Evolutionary conservation across 148 eudicot species (phyloP).

Genomic region (Polygonum maritimum): DNA sequence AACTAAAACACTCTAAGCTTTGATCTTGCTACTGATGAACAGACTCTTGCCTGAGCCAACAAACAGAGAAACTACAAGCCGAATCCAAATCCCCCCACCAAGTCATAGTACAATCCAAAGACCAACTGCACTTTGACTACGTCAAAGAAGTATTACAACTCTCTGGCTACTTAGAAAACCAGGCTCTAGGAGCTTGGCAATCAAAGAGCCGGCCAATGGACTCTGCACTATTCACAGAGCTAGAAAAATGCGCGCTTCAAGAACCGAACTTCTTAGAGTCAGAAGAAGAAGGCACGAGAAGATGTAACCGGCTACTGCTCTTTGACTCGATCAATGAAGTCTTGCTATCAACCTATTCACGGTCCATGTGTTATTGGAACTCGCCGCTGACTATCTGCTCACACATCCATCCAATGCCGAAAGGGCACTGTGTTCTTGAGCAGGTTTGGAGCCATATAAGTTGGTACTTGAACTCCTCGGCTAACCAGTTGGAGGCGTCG

Average conservation of each 20-base stretch:
- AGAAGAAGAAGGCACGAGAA: slow-evolving; percentile 18
- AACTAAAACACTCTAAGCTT: not conserved
- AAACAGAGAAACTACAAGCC: not conserved
- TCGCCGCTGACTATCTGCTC: slow-evolving; percentile 32
- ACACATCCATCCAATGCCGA: slow-evolving; percentile 47
- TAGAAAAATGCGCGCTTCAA: slow-evolving; percentile 27
- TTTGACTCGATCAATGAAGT: slow-evolving; percentile 73
- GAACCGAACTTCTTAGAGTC: slow-evolving; percentile 16
- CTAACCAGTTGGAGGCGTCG: slow-evolving; percentile 17
- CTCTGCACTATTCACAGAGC: slow-evolving; percentile 45
- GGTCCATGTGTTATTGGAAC: slow-evolving; percentile 54
- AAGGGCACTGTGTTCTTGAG: slow-evolving; percentile 50
- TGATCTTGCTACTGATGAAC: not conserved
- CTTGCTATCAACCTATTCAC: slow-evolving; percentile 41
- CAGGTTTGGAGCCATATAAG: slow-evolving; percentile 62
- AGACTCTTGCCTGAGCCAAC: not conserved
- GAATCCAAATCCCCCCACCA: not conserved
- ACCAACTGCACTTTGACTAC: slow-evolving; percentile 38
- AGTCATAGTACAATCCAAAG: slow-evolving; percentile 13
- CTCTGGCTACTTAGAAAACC: slow-evolving; percentile 48
- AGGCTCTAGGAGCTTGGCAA: slow-evolving; percentile 53
- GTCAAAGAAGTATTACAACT: slow-evolving; percentile 51
- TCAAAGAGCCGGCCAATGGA: slow-evolving; percentile 46
- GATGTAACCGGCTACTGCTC: slow-evolving; percentile 33
- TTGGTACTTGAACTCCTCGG: slow-evolving; percentile 43